phyloP scores from a whole-genome alignment of 495 filamentous ascomycete species.

The Aspergillus cavernicola region DNA sequence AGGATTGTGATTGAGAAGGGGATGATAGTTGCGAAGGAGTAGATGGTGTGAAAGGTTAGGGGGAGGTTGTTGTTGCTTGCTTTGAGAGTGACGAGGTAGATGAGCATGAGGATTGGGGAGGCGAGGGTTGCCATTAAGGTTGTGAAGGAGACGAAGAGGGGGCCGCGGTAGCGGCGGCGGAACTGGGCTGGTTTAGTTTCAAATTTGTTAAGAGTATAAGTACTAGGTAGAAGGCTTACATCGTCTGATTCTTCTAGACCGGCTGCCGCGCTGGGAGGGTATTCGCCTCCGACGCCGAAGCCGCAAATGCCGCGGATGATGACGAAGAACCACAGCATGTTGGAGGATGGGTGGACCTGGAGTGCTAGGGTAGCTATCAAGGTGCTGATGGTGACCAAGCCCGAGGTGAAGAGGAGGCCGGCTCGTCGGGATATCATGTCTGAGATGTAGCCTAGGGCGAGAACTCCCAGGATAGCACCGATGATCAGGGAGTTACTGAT shows the following conservation, averaged over 20 bases:
- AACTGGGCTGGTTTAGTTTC: conserved; percentile 10
- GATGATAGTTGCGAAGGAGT: conserved; percentile 31
- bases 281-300: conserved; percentile 35
- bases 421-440: conserved; percentile 31
- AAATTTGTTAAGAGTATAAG: neutral
- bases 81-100: conserved; percentile 31
- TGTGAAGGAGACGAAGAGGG: conserved; percentile 34
- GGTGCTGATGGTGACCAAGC: conserved; percentile 29
- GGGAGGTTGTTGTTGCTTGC: conserved; percentile 33
- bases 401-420: conserved; percentile 33
- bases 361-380: conserved; percentile 35
- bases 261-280: conserved; percentile 33
- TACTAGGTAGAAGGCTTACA: conserved; percentile 15
- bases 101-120: conserved; percentile 31
- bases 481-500: conserved; percentile 34
- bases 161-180: conserved; percentile 25
- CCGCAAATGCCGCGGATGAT: conserved; percentile 31
- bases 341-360: conserved; percentile 25
- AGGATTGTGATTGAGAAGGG: conserved; percentile 28
- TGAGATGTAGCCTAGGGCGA: conserved; percentile 29
- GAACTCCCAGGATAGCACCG: conserved; percentile 34
- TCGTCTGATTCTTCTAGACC: conserved; percentile 33
- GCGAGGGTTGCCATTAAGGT: conserved; percentile 35
- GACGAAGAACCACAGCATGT: conserved; percentile 39
- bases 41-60: conserved; percentile 31